phyloP scores from a whole-genome alignment of 192 early-diverging fungal species.

The Diversispora epigaea region DNA sequence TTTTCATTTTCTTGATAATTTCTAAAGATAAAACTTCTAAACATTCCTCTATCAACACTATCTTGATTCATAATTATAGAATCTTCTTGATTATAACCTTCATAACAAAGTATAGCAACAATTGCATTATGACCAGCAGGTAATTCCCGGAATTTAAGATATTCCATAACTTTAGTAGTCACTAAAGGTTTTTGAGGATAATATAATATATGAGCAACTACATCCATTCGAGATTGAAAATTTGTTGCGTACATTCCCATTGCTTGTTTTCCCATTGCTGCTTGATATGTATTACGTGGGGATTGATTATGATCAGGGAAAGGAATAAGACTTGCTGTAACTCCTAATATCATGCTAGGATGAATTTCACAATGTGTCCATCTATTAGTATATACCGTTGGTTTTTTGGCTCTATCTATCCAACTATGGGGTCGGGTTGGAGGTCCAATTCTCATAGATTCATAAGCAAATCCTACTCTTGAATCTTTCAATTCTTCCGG shows the following conservation, averaged over 20 bases:
- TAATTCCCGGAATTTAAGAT: conserved; percentile 91
- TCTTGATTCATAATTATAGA: conserved; percentile 99
- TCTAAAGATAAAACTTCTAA: conserved; percentile 94
- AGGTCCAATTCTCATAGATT: conserved; percentile 10
- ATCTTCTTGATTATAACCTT: conserved; percentile 99
- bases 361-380: conserved; percentile 99
- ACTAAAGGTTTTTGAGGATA: conserved; percentile 99
- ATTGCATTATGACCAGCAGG: conserved; percentile 98
- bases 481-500: conserved; percentile 83
- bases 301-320: conserved; percentile 99
- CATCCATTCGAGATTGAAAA: conserved; percentile 96
- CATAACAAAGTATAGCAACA: conserved; percentile 96
- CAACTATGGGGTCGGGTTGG: conserved; percentile 47
- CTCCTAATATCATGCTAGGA: conserved; percentile 98
- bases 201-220: conserved; percentile 94
- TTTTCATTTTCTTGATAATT: conserved; percentile 95
- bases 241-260: conserved; percentile 98
- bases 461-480: conserved; percentile 31
- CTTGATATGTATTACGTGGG: conserved; percentile 99
- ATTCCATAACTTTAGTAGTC: conserved; percentile 93
- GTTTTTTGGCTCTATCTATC: background rate
- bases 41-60: conserved; percentile 96
- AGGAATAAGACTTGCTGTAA: conserved; percentile 97
- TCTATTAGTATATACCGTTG: background rate
- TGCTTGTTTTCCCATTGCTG: conserved; percentile 99